phyloP scores from a whole-genome alignment of 306 rosid genomes.

The Cicer judaicum region DNA sequence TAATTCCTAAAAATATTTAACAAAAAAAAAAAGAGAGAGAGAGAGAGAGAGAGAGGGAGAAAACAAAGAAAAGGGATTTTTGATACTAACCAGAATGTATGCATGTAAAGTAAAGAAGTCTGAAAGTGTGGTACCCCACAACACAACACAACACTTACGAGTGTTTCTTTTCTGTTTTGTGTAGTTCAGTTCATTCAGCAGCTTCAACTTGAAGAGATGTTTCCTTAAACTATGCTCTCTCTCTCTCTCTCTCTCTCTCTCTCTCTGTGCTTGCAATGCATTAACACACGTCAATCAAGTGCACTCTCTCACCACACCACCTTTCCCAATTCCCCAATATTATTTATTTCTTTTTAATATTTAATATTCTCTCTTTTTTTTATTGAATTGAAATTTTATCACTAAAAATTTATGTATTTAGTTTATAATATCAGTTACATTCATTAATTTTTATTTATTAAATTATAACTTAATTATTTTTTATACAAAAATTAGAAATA shows the following conservation, averaged over 20 bases:
- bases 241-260: not conserved
- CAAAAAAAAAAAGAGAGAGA: conserved; percentile 32
- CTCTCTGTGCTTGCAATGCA: not conserved
- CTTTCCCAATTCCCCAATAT: conserved; percentile 33
- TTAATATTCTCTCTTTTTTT: too few species aligned
- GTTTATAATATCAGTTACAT: too few species aligned
- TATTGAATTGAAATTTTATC: too few species aligned
- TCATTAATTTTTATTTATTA: too few species aligned
- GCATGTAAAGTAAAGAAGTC: conserved; percentile 18
- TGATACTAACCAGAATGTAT: conserved; percentile 40
- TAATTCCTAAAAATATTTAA: conserved; percentile 42
- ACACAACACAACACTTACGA: not conserved
- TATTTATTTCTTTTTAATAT: not conserved
- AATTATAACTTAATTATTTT: too few species aligned
- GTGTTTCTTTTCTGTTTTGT: not conserved
- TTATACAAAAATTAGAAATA: too few species aligned
- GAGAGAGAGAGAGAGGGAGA: conserved; percentile 4
- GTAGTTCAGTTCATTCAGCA: conserved; percentile 5
- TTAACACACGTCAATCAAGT: conserved; percentile 37
- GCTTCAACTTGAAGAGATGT: conserved; percentile 3
- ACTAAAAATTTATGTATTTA: too few species aligned
- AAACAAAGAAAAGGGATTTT: conserved; percentile 41
- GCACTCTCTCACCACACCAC: conserved; percentile 48
- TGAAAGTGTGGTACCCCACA: not conserved
- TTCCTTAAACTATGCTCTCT: not conserved